A percentile compares a stretch with the other conserved stretches of the same genome.
Evolutionary conservation across 352 stramenopile genomes (phyloP).

Genomic region (Blastocystis sp.): DNA sequence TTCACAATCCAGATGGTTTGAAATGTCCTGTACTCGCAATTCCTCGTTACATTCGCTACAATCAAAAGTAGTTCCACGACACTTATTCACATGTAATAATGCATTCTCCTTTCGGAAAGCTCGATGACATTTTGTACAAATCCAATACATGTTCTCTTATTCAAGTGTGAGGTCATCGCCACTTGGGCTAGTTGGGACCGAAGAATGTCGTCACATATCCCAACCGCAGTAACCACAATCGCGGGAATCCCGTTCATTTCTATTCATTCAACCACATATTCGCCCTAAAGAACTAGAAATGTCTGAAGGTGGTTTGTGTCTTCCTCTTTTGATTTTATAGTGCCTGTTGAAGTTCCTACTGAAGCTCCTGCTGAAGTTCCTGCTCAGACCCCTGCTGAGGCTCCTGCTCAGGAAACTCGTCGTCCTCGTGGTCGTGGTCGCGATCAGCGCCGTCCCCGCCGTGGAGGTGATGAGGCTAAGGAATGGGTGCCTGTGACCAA

Average conservation of each 20-base stretch:
- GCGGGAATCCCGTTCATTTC: too few species aligned
- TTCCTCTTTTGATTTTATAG: neutral
- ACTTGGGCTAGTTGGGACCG: too few species aligned
- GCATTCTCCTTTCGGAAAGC: neutral
- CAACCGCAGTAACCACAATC: too few species aligned
- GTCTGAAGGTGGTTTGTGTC: neutral
- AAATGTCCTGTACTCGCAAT: neutral
- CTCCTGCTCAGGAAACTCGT: slow-evolving; percentile 10
- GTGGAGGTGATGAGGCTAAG: neutral
- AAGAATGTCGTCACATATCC: too few species aligned
- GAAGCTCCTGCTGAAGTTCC: slow-evolving; percentile 28
- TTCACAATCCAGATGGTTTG: neutral
- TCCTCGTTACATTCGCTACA: neutral
- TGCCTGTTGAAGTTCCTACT: slow-evolving; percentile 36
- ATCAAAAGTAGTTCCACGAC: neutral
- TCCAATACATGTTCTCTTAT: neutral
- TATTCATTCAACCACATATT: too few species aligned
- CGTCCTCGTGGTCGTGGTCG: slow-evolving; percentile 49
- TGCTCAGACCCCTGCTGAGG: neutral
- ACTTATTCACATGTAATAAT: neutral
- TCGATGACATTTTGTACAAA: neutral
- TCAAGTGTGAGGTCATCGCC: too few species aligned
- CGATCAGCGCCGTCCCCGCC: neutral
- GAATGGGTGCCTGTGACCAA: slow-evolving; percentile 98
- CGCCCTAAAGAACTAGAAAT: neutral